Evolutionary conservation across 2,329 filamentous ascomycete genomes (phyloP).

Genomic region (Alternaria gaisen): DNA sequence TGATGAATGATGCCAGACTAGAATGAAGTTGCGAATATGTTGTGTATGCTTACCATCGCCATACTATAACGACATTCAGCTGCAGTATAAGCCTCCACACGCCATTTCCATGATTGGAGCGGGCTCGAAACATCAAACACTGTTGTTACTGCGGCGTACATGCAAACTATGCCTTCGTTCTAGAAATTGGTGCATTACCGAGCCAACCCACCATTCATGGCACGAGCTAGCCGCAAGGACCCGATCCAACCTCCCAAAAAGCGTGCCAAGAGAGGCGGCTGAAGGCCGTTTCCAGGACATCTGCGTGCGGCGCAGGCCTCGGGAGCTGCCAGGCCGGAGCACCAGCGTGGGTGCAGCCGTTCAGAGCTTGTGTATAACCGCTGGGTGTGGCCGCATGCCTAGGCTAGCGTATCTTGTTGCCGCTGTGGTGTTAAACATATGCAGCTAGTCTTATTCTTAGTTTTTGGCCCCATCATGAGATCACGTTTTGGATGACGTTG

Average conservation of each 20-base stretch:
- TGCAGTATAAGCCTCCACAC: constrained; percentile 22
- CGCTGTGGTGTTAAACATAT: constrained; percentile 35
- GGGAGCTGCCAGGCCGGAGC: constrained; percentile 31
- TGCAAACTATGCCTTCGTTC: constrained; percentile 34
- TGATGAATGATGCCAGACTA: too few relatives aligned
- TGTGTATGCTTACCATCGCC: constrained; percentile 15
- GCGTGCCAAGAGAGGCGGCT: constrained; percentile 41
- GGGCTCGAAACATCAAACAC: constrained; percentile 34
- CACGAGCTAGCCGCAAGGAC: constrained; percentile 32
- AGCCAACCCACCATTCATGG: constrained; percentile 35
- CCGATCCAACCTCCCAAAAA: constrained; percentile 29
- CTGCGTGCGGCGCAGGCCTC: constrained; percentile 32
- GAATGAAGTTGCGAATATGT: too few relatives aligned
- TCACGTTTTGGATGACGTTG: constrained; percentile 30
- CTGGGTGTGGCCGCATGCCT: constrained; percentile 32
- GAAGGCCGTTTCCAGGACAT: constrained; percentile 31
- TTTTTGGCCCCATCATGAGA: constrained; percentile 34
- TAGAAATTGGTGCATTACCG: constrained; percentile 32
- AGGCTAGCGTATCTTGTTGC: constrained; percentile 30
- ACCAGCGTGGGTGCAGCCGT: constrained; percentile 33
- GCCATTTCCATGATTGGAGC: constrained; percentile 23
- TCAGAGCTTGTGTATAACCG: constrained; percentile 39
- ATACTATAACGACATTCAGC: constrained; percentile 28
- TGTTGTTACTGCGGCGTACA: constrained; percentile 32
- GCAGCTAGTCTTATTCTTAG: constrained; percentile 38